Conservation (phyloP, 1,284 basidiomycete genomes). For the Malassezia slooffiae region DNA sequence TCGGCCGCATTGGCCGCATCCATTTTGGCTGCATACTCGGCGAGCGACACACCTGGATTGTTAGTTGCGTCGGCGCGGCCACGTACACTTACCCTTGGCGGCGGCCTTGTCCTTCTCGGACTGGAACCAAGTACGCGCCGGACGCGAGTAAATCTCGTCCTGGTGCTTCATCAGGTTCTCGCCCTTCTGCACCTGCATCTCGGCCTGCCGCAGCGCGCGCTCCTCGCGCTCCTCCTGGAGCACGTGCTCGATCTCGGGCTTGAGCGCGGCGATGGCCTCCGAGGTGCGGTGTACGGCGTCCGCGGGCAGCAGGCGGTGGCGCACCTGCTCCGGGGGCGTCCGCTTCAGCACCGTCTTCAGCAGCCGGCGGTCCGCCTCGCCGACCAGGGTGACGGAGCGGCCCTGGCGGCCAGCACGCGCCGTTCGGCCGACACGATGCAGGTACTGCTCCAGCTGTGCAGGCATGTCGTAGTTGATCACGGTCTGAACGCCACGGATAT, state of each 20-base stretch:
- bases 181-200: slow-evolving; percentile 92
- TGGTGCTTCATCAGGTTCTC: slow-evolving; percentile 91
- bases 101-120: slow-evolving; percentile 66
- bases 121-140: slow-evolving; percentile 97
- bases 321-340: slow-evolving; percentile 68
- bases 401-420: slow-evolving; percentile 87
- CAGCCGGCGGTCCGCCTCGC: slow-evolving; percentile 90
- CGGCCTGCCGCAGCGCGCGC: slow-evolving; percentile 61
- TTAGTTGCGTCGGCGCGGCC: slow-evolving; percentile 34
- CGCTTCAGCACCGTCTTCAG: slow-evolving; percentile 91
- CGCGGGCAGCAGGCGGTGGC: slow-evolving; percentile 76
- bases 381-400: slow-evolving; percentile 88
- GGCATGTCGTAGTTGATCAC: slow-evolving; percentile 98
- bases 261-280: slow-evolving; percentile 61
- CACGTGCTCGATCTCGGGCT: slow-evolving; percentile 68
- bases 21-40: slow-evolving; percentile 28
- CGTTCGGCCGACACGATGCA: slow-evolving; percentile 91
- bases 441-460: slow-evolving; percentile 77
- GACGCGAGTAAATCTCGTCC: slow-evolving; percentile 84
- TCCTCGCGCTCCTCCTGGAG: slow-evolving; percentile 90
- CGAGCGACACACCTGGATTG: slow-evolving; percentile 18
- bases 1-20: slow-evolving; percentile 8
- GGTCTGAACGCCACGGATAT: slow-evolving; percentile 94
- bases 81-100: slow-evolving; percentile 72
- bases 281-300: slow-evolving; percentile 66